Percentiles rank a stretch among this genome's conserved stretches.
These are phyloP conservation scores for Fusarium tricinctum DNA, from an alignment of 2,329 filamentous ascomycete genomes.

Conservation along the genomic window DNA sequence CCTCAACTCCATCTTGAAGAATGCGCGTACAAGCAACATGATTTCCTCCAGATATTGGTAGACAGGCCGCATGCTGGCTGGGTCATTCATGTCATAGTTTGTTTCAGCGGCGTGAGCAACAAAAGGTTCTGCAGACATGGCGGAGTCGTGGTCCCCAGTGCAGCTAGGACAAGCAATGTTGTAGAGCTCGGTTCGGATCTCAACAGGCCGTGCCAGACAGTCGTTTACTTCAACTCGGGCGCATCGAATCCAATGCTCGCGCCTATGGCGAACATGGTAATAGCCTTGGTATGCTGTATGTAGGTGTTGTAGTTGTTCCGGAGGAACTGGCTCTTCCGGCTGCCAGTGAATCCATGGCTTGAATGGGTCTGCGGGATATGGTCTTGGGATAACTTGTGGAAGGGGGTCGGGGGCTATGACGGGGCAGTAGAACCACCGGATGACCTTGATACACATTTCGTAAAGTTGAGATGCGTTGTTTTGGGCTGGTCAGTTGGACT, in stretches of 20 bases:
- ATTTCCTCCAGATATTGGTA: slow-evolving; percentile 1
- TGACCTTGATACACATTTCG: slow-evolving; percentile 36
- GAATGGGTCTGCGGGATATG: neutral
- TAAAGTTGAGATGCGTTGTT: slow-evolving; percentile 2
- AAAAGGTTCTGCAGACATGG: slow-evolving; percentile 10
- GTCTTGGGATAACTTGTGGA: neutral
- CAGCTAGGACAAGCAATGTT: slow-evolving; percentile 29
- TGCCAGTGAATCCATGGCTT: slow-evolving; percentile 5
- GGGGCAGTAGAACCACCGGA: slow-evolving; percentile 36
- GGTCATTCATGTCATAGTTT: neutral
- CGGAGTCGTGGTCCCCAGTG: slow-evolving; percentile 26
- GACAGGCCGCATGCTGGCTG: neutral
- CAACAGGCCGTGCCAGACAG: slow-evolving; percentile 12
- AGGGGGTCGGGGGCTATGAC: neutral
- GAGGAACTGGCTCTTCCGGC: neutral
- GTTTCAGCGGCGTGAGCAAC: neutral
- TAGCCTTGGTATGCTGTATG: slow-evolving; percentile 1
- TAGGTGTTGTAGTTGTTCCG: neutral
- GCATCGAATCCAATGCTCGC: slow-evolving; percentile 33
- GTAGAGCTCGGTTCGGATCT: slow-evolving; percentile 31
- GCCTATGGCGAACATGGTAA: slow-evolving; percentile 28
- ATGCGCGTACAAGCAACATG: neutral
- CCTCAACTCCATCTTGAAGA: neutral
- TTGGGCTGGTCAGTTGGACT: neutral
- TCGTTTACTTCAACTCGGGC: neutral